Base-by-base conservation (phyloP, 169 alveolate genomes). In the Ichthyophthirius multifiliis region DNA sequence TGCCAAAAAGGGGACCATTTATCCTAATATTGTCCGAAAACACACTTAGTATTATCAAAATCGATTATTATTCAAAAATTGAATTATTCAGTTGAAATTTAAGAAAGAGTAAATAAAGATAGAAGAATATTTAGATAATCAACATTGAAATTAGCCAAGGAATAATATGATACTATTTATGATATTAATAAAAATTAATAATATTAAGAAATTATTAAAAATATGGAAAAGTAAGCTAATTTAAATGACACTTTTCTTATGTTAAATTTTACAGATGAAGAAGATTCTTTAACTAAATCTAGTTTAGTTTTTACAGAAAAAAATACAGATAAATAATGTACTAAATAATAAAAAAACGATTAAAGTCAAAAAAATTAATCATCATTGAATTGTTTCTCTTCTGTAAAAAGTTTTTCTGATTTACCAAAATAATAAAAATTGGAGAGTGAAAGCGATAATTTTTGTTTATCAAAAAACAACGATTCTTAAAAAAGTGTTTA, bases 21-120 rank as follows among this genome's bases (percentile, higher is more conserved):
- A 4, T 34, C 71, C 13, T 23, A 55, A 27, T 27, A 27, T 34
- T 55, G 71, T 27, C 71, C 71, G 1, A 55, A 55, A 23, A 55
- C 71, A 1, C 71, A 55, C 7, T 55, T 55, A 55, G 31, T 55
- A 55, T 55, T 55, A 13, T 55, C 71, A 55, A 55, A 55, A 55
- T 27, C 23, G 31, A 55, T 55, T 10, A 13, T 55, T n/a, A 55
- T 55, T 2, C 16, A 55, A 55, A 55, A 55, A n/a, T 55, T 27
- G 9, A 55, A 27, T 55, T 27, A 55, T 27, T 20, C 71, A 27
- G n/a, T 4, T 1, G 43, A 34, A 1, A 55, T 23, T 5, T 1
- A 13, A 27, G 18, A 55, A 6, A 55, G 71, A 5, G 31, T 16
- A 27, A 3, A 5, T 27, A n/a, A 55, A 7, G 31, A 27, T 10